Conservation (phyloP, 1,284 basidiomycete genomes). For the Ceratobasidium sp. region DNA sequence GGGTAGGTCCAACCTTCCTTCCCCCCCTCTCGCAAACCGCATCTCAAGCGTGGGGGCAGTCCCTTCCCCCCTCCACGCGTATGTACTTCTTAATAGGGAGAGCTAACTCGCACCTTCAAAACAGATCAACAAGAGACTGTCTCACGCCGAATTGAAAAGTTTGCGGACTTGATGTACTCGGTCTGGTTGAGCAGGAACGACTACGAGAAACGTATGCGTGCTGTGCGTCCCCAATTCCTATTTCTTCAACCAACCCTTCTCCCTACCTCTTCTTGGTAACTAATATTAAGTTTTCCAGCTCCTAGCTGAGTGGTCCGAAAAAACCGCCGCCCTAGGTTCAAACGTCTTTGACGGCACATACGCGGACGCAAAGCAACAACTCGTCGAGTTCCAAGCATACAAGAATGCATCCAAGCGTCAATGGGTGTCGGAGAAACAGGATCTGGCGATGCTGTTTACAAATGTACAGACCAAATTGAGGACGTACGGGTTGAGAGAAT, state of each 20-base stretch:
- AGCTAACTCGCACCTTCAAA: not conserved
- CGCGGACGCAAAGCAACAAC: conserved; percentile 76
- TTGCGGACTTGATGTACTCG: conserved; percentile 92
- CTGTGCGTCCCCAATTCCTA: conserved; percentile 60
- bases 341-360: conserved; percentile 59
- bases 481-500: conserved; percentile 86
- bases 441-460: conserved; percentile 84
- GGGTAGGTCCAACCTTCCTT: conserved; percentile 61
- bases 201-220: conserved; percentile 85
- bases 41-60: too few relatives aligned
- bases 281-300: conserved; percentile 43
- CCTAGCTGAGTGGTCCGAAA: conserved; percentile 42
- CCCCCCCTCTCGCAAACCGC: too few relatives aligned
- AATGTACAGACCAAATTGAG: conserved; percentile 94
- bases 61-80: too few relatives aligned
- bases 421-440: conserved; percentile 90
- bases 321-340: conserved; percentile 11
- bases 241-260: not conserved
- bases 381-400: conserved; percentile 76
- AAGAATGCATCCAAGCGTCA: conserved; percentile 84
- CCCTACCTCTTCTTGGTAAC: not conserved
- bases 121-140: conserved; percentile 94
- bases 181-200: conserved; percentile 87
- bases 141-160: conserved; percentile 90
- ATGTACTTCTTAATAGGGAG: too few relatives aligned